Base-by-base conservation (phyloP, 306 rosid species). In the Prunus fruticosa region DNA sequence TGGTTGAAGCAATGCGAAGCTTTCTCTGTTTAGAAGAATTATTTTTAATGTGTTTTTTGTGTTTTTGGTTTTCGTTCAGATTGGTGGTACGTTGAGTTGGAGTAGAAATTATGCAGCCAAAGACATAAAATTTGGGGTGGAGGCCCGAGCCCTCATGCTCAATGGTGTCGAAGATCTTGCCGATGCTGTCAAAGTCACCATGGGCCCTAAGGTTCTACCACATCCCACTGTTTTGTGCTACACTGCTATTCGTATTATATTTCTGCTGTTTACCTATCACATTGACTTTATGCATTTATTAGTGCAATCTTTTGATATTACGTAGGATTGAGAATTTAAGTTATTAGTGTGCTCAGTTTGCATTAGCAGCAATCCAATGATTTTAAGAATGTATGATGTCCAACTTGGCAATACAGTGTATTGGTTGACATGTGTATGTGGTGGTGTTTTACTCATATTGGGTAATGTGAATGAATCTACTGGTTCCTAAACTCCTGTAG, bases 81-180 rank as follows among this genome's bases (percentile, higher is more conserved):
- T 86, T 83, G 91, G 91, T 67, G 86, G 91, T 73, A 88, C 92
- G 71, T 62, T 89, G 81, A 80, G 77, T 80, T 90, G 88, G 93
- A 89, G 79, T 56, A 92, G 98, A 84, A 92, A 86, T 69, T 92
- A 94, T 88, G 96, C 96, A 0, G 95, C 96, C 5, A 94, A 94
- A 82, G 98, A 94, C 25, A 88, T 94, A 38, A 94, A 47, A 81
- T 94, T 94, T 66, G 98, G 98, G 0, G 98, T 92, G 73, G 98
- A 92, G 79, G 98, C 98, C 75, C 93, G 97, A 25, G 92, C 95
- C 75, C 76, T 90, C 58, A 94, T 95, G 97, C 98, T 95, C 50
- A 92, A 74, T 87, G 98, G 98, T 75, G 95, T 95, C 19, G 97
- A 90, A 81, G 98, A 95, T 51, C 96, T 95, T 54, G 96, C 97